Evolutionary conservation across 2,329 filamentous ascomycete genomes (phyloP).

Genomic region (Botrytis byssoidea): DNA sequence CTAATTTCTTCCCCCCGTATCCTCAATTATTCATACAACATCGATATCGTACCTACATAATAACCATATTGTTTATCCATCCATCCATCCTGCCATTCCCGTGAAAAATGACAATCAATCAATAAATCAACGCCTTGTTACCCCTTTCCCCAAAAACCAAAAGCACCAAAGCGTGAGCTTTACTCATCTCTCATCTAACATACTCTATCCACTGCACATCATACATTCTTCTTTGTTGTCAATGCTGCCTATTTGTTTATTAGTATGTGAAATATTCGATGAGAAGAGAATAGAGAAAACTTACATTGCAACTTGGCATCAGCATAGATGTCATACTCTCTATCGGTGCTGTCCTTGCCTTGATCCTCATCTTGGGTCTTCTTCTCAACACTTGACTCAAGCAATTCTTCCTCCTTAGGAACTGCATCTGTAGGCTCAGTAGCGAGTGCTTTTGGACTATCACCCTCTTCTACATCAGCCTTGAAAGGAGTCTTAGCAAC

Average conservation of each 20-base stretch:
- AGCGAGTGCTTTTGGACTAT: slow-evolving; percentile 74
- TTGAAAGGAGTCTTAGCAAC: slow-evolving; percentile 68
- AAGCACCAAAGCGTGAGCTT: slow-evolving; percentile 16
- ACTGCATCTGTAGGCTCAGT: slow-evolving; percentile 64
- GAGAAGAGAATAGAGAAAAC: slow-evolving; percentile 38
- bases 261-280: slow-evolving; percentile 37
- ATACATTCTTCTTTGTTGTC: slow-evolving; percentile 93
- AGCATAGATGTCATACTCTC: slow-evolving; percentile 92
- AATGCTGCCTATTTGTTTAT: slow-evolving; percentile 67
- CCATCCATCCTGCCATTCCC: slow-evolving; percentile 5
- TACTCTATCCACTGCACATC: slow-evolving; percentile 86
- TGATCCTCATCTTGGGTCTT: slow-evolving; percentile 71
- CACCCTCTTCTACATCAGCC: slow-evolving; percentile 73
- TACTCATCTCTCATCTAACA: slow-evolving; percentile 2
- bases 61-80: slow-evolving; percentile 7
- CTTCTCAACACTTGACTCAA: slow-evolving; percentile 52
- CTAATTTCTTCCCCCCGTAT: background rate
- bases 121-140: background rate
- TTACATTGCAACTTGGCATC: slow-evolving; percentile 86
- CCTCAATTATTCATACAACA: slow-evolving; percentile 10
- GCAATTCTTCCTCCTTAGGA: slow-evolving; percentile 63
- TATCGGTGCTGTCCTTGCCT: slow-evolving; percentile 65
- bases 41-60: background rate
- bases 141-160: background rate
- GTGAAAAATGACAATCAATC: background rate